Evolutionary conservation across 345 rosid genomes (phyloP), one percentile per base, ranked within the genome.

Genomic region (Moricandia arvensis): DNA sequence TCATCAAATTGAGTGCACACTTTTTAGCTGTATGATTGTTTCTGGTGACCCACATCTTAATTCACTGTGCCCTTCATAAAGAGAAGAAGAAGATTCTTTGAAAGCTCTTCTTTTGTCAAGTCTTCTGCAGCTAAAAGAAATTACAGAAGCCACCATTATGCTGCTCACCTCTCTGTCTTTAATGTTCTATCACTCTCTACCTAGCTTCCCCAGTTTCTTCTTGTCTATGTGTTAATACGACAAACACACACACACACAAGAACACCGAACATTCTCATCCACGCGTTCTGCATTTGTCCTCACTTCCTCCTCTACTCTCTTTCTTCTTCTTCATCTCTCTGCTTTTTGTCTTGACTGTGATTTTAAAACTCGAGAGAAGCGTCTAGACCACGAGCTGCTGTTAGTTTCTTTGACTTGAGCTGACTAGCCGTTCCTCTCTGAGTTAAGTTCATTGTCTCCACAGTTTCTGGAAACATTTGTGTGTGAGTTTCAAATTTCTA

Each of bases 1-100:
- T 66, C 77, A 78, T 78, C 69, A 78, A 78, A 66, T 78, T 78
- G 68, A 72, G 76, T 72, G 81, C 80, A 77, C 16, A 34, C 45
- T 58, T 70, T 15, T 63, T 41, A 55, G 80, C 80, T 76, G 70
- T 76, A 41, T 76, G 81, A 58, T 60, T 59, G 69, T 68, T 18
- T 59, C 10, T 72, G 65, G 31, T 79, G 82, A 68, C 82, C 76
- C 80, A 77, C 76, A 71, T 71, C 61, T 45, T 4, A 57, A 43
- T 57, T 63, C 27, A 71, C 72, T 65, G 72, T 57, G 63, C 49
- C 66, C 35, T 64, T 70, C 66, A 45, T 70, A 77, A 76, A 62
- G 65, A 37, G 63, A 62, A 62, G 75, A 63, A 72, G 75, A 76
- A 63, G 61, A 71, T 71, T 65, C 68, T 71, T 70, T 64, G 66